These are phyloP conservation scores for Phytophthora sansomeana DNA, from an alignment of 352 stramenopile genomes.

Conservation along the genomic window DNA sequence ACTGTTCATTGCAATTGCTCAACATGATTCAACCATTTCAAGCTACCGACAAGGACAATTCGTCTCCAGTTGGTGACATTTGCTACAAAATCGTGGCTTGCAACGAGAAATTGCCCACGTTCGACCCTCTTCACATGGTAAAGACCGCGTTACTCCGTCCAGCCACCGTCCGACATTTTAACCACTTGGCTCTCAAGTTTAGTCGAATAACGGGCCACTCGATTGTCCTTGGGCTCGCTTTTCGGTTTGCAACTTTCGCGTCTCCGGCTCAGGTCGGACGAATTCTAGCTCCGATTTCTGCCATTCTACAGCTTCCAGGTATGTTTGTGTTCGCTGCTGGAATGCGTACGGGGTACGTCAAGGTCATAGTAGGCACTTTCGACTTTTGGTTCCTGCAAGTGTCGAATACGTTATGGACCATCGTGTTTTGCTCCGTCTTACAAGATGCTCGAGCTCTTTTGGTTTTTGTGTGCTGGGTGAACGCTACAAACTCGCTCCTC, in stretches of 20 bases:
- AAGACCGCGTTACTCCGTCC: constrained; percentile 7
- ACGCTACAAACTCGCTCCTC: constrained; percentile 1
- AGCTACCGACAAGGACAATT: not conserved
- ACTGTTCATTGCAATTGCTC: too few relatives aligned
- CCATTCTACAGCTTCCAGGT: constrained; percentile 12
- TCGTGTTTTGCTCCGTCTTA: constrained; percentile 3
- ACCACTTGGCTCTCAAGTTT: not conserved
- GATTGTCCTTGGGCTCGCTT: not conserved
- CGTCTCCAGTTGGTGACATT: not conserved
- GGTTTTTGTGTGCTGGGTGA: constrained; percentile 3
- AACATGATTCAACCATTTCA: not conserved
- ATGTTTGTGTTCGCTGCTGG: not conserved
- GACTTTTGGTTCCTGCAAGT: constrained; percentile 19
- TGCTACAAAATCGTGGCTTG: constrained; percentile 17
- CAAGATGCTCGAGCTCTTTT: constrained; percentile 1
- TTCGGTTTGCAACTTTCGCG: constrained; percentile 8
- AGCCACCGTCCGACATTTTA: not conserved
- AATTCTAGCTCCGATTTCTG: constrained; percentile 3
- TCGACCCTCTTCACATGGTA: constrained; percentile 10
- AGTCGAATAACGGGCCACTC: not conserved
- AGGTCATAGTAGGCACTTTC: constrained; percentile 12
- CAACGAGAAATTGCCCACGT: not conserved
- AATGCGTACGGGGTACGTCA: constrained; percentile 12
- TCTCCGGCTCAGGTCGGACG: constrained; percentile 1
- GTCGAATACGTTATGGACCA: constrained; percentile 7